Evolutionary conservation across 2,329 filamentous ascomycete species (phyloP), one percentile per base, ranked within the genome.

Genomic region (Hypoxylon sp.): DNA sequence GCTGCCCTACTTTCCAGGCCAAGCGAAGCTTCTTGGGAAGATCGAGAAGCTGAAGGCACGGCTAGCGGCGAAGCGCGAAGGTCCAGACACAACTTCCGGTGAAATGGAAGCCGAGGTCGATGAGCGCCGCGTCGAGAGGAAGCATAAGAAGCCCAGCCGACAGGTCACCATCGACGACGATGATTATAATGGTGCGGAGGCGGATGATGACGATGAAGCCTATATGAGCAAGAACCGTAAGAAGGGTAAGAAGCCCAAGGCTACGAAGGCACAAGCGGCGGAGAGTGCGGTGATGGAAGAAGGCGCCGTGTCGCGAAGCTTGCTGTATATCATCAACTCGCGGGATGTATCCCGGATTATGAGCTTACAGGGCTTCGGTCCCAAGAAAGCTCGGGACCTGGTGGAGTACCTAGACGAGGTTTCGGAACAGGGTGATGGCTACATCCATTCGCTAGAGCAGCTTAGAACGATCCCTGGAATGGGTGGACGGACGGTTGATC

Each of bases 1-100:
- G 0, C 81, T 93, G 57, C 91, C 93, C 0, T 96, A 89, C 79
- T 98, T 98, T 74, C 94, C 94, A 0, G 90, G 89, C 1, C 96
- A 98, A 77, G 86, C 89, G 52, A 97, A 95, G 80, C 83, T 94
- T 32, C 73, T 90, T 32, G 84, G 87, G 75, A 92, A 93, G 82
- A 93, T 93, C 69, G 85, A 89, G 55, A 85, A 86, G 69, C 76
- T 93, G 61, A 83, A 83, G 72, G 80, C 82, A 1, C 85, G 87
- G 71, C 78, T 92, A 36, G 76, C 76, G 11, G 75, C 75, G 11
- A 80, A 73, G 34, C 66, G 64, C 2, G 72, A 71, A 36, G 66
- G 60, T 50, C 58, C 46, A 7, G 68, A 55, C 9, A 9, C 25
- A 25, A 36, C 55, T 17, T 41, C 51, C 25, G 57, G 46, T 52